Evolutionary conservation across 257 asterid genomes (phyloP).

Genomic region (Jacaranda copaia): DNA sequence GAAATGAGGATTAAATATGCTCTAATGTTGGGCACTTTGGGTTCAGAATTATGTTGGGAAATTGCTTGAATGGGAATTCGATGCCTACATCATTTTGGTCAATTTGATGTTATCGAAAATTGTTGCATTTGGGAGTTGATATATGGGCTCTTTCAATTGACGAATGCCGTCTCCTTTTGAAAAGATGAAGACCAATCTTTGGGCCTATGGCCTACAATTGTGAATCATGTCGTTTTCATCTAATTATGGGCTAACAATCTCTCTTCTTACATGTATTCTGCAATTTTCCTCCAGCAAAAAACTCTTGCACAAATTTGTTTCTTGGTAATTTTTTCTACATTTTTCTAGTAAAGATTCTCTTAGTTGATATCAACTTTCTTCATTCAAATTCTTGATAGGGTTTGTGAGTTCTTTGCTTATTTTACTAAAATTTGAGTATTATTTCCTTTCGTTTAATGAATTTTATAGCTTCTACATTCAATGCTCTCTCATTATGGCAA

Average conservation of each 20-base stretch:
- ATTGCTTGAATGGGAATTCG: too few relatives aligned
- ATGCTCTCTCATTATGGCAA: neutral
- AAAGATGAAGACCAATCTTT: too few relatives aligned
- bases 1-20: too few relatives aligned
- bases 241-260: neutral
- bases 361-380: too few relatives aligned
- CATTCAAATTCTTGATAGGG: neutral
- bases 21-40: too few relatives aligned
- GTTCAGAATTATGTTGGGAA: too few relatives aligned
- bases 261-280: neutral
- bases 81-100: too few relatives aligned
- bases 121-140: too few relatives aligned
- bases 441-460: neutral
- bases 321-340: neutral
- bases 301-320: neutral
- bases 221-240: neutral
- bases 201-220: neutral
- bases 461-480: neutral
- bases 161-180: too few relatives aligned
- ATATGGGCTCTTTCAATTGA: too few relatives aligned
- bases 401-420: too few relatives aligned
- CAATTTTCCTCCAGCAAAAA: neutral
- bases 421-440: neutral
- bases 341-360: neutral
- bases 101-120: too few relatives aligned